Base-by-base conservation (phyloP, 306 rosid genomes). In the Oxytropis ochrocephala region DNA sequence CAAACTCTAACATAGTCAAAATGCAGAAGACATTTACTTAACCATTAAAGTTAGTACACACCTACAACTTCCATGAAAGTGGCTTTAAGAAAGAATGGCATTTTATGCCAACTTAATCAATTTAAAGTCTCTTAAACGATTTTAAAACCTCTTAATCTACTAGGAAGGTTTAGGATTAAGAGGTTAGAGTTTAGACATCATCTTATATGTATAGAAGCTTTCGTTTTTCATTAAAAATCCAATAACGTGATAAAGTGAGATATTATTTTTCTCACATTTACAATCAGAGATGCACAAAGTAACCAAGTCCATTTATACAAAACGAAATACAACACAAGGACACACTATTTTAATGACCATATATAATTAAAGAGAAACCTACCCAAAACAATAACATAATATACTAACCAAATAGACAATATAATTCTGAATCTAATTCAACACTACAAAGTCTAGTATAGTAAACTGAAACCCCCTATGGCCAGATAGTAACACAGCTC, bases 401-500 rank as follows among this genome's bases (percentile, higher is more conserved):
- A 48, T 27, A 10, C 48, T 64, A 55, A 63, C 41, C 55, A 44
- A 70, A 65, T 24, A 41, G 54, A 64, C 49, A 50, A 58, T 9
- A 78, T 67, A 67, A 52, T 51, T 47, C 7, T 36, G 59, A 61
- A 72, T 29, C 46, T 29, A 72, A 35, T 46, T 4, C 50, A 33
- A 58, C 24, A n/a, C 46, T 46, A 64, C 54, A 65, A 65, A 50
- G n/a, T n/a, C n/a, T n/a, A 50, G 52, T 30, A 44, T 21, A 70
- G 30, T 41, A 38, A 41, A 43, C 36, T 19, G 39, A 60, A 67
- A 72, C 63, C 29, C 72, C 55, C 53, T 48, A 7, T 3, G 52
- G 78, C 91, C 85, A 85, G 4, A 79, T 64, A 16, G 83, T 80
- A 10, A 78, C 83, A 69, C 85, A 79, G 63, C 83, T 83, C 48